Base-by-base conservation (phyloP, 2,329 filamentous ascomycete species). In the Biscogniauxia mediterranea region DNA sequence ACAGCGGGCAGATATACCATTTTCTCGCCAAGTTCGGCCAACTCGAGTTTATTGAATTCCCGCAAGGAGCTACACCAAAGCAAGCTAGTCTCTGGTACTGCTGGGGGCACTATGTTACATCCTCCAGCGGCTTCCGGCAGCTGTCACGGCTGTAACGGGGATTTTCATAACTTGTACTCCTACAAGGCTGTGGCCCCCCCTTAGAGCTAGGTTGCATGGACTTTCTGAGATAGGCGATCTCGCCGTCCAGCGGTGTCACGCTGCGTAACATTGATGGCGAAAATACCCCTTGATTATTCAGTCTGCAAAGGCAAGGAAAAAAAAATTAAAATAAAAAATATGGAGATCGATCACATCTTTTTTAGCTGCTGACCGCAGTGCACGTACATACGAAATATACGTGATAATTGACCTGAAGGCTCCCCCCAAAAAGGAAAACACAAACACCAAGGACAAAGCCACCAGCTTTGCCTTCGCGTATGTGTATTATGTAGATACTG, bases 71-170 rank as follows among this genome's bases (percentile, higher is more conserved):
- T 49, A 56, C 55, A 64, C 64, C 62, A 64, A 56, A 68, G 61
- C 52, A 53, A 17, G 51, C 21, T 52, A 25, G 54, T 64, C 32
- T 57, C 56, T 65, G 64, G 65, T 66, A 67, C 60, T 62, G 63
- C 64, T 65, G 66, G 66, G 66, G 62, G 64, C 57, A 52, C 54
- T 32, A 62, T 55, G 68, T 69, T 61, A 61, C 65, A 69, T 67
- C 61, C 61, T 60, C 65, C 11, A 65, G 59, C 68, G 66, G 69
- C 61, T 65, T 66, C 64, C 66, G 64, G 63, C 69, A 70, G 68
- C 68, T 69, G 65, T 68, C 68, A 67, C 61, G 64, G 64, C 62
- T 59, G 59, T 46, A 46, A 46, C 38, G 38, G 38, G 38, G 38
- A 46, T 46, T 46, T 46, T 46, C 38, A 46, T 46, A 46, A 46